phyloP scores from a whole-genome alignment of 441 rosid species.

The Omphalea diandra region DNA sequence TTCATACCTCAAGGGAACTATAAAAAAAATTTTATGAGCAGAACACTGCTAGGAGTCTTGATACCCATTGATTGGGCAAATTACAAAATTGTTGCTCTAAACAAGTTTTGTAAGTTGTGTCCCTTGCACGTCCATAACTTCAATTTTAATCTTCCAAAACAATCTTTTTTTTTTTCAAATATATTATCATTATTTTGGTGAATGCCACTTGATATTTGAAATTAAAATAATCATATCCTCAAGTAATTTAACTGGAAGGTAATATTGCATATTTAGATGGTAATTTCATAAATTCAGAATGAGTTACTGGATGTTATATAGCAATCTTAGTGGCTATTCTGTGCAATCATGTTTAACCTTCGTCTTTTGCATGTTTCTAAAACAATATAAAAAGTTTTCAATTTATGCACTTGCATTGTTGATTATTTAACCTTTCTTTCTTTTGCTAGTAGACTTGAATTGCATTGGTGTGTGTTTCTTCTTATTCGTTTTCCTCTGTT shows the following conservation, averaged over 20 bases:
- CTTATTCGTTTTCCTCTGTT: background rate
- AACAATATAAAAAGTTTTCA: background rate
- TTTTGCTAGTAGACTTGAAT: slow-evolving; percentile 1
- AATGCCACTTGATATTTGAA: too few species aligned
- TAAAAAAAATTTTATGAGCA: background rate
- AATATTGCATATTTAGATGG: too few species aligned
- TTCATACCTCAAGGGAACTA: background rate
- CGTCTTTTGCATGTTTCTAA: background rate
- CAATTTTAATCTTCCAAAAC: background rate
- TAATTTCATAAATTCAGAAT: too few species aligned
- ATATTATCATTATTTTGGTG: background rate
- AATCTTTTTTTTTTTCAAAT: background rate
- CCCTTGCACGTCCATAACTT: background rate
- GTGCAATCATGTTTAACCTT: background rate
- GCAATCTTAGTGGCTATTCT: too few species aligned
- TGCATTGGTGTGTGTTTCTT: background rate
- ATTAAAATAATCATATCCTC: too few species aligned
- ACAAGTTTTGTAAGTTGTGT: background rate
- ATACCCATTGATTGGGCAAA: background rate
- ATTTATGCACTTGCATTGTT: background rate
- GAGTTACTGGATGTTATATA: background rate
- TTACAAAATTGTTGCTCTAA: background rate
- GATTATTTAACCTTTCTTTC: background rate
- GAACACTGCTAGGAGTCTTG: background rate
- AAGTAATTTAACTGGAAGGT: too few species aligned